Evolutionary conservation across 176 grass and related monocot genomes (phyloP), one percentile per base, ranked within the genome.

Genomic region (Hyparrhenia diplandra): DNA sequence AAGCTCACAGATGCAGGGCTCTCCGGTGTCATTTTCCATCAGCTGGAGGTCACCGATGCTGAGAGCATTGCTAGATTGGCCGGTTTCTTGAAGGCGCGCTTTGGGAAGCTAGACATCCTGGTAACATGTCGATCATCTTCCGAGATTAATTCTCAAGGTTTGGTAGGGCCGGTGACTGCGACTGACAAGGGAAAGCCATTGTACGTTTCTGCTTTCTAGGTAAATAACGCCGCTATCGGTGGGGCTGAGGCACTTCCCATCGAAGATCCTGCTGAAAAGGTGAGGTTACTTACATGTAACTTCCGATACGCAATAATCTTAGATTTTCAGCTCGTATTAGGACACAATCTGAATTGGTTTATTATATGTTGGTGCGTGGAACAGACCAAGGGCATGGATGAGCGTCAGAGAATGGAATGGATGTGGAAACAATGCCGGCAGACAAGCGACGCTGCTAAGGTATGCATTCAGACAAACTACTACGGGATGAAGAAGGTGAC

Each of bases 401-500:
- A 0, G 28, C 8, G 6, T 4, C 70, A 76, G 31, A 82, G 40
- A 13, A 0, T 30, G 35, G 40, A 76, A 63, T 82, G 71, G 78
- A 29, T 87, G 71, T 0, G 6, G 14, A 17, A 37, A 4, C 13
- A 36, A 4, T 20, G 7, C 31, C 65, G 20, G 21, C 21, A 71
- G 36, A 63, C 62, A 20, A 65, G 69, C 58, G 71, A 85, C 20
- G 10, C 24, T 30, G 86, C 86, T 2, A 79, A 65, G 74, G 17
- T 57, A 47, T 79, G 89, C 9, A 3, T 91, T 18, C 23, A 67
- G 17, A 94, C 81, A 5, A 91, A 94, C 59, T 94, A 87, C 64
- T 82, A 89, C n/a, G 92, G 92, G 23, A 65, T 57, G 0, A 92
- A 89, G 46, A 60, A 67, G 9, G 85, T 91, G 8, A 85, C 39